Base-by-base conservation (phyloP, 768 basidiomycete genomes). In the Termitomyces sp. region DNA sequence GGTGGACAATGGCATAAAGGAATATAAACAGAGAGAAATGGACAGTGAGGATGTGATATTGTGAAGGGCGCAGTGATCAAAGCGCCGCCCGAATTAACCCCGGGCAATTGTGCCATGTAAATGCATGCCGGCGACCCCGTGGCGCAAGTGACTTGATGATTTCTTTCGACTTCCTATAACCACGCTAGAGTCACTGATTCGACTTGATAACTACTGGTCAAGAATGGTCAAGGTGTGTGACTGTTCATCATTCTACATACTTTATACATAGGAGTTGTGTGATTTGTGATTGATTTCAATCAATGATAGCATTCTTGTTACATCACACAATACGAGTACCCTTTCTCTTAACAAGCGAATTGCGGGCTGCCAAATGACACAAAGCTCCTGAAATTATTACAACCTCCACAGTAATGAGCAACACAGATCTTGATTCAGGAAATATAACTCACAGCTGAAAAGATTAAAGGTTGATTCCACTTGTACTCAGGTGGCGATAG, bases 381-480 rank as follows among this genome's bases (percentile, higher is more conserved):
- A 55, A 57, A 46, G 74, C 65, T 36, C 73, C 76, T 8, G 59
- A 65, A 56, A 75, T 68, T n/a, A 71, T 67, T 12, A 72, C 67
- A 14, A 70, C 64, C 74, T 75, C 27, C 27, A 34, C 18, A 39
- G 24, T 49, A 5, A 47, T 61, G 24, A 58, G 49, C n/a, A n/a
- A n/a, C 42, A 24, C 29, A 31, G 29, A 37, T 39, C 27, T 58
- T 8, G 46, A 42, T n/a, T 46, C 44, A 56, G 48, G 5, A 26
- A 24, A 57, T 46, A 26, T 34, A 6, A 69, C 72, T 26, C 61
- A 79, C 79, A 31, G 75, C 73, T 44, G 77, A 74, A 57, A 81
- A 79, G 27, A 77, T 72, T 0, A 80, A 62, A 22, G 79, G 76
- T 29, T 70, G 66, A 56, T 70, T 69, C 79, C 79, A 80, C 22